These are phyloP conservation scores for Hura crepitans DNA, from an alignment of 441 rosid species.

Conservation along the genomic window DNA sequence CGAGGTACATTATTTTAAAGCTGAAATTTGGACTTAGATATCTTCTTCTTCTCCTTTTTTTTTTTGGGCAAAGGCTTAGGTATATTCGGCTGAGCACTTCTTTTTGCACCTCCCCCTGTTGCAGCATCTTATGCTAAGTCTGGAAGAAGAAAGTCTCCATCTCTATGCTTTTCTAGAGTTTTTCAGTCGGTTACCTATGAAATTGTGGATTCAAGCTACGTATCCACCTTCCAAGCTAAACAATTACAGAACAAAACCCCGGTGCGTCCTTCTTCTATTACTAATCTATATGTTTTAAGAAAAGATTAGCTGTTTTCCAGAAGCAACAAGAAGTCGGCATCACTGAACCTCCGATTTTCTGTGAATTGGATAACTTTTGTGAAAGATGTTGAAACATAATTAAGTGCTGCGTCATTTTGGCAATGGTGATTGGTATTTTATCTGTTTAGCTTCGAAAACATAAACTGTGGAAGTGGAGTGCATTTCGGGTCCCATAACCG, in stretches of 20 bases:
- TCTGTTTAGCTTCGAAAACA: background rate
- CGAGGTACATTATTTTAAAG: conserved; percentile 23
- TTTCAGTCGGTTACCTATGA: conserved; percentile 51
- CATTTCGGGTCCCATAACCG: background rate
- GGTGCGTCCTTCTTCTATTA: conserved; percentile 23
- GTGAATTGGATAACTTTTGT: background rate
- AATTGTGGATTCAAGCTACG: conserved; percentile 51
- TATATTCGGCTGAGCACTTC: background rate
- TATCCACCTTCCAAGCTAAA: conserved; percentile 39
- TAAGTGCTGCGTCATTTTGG: background rate
- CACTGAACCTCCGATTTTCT: background rate
- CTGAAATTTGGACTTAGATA: background rate
- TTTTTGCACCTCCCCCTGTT: background rate
- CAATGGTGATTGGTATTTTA: background rate
- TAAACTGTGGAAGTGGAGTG: background rate
- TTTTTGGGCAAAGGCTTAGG: too few relatives aligned
- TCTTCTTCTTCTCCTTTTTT: too few relatives aligned
- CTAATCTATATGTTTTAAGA: background rate
- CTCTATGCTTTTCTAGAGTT: conserved; percentile 41
- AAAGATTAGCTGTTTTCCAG: background rate
- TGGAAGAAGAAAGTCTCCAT: conserved; percentile 21
- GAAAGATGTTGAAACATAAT: background rate
- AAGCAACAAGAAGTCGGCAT: background rate
- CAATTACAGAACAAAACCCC: conserved; percentile 26
- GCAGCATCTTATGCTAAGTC: conserved; percentile 23